A percentile compares a stretch with the other conserved stretches of the same genome.
Evolutionary conservation across 495 filamentous ascomycete species (phyloP).

Genomic region (Xylaria longipes): DNA sequence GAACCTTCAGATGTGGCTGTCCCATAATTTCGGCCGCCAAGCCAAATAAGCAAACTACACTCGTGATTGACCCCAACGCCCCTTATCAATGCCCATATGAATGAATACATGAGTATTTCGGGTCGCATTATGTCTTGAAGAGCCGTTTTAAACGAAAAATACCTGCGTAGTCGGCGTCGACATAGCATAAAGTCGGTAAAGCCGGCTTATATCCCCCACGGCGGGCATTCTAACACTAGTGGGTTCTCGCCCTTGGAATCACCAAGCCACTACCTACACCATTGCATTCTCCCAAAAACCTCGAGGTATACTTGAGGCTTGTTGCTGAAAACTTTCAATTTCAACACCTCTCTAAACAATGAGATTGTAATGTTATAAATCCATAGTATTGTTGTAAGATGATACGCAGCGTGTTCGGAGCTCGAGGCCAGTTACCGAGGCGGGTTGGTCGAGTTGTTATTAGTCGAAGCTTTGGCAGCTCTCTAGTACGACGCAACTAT

Average conservation of each 20-base stretch:
- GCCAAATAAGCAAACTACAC: neutral
- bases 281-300: neutral
- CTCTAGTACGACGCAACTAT: conserved; percentile 38
- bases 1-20: neutral
- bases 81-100: neutral
- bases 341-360: neutral
- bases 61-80: neutral
- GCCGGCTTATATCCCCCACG: conserved; percentile 21
- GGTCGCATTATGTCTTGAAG: neutral
- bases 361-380: neutral
- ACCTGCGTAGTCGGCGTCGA: neutral
- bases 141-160: neutral
- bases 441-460: neutral
- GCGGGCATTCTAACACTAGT: neutral
- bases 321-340: neutral
- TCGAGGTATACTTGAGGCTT: neutral
- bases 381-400: neutral
- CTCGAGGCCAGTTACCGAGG: conserved; percentile 1
- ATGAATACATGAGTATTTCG: neutral
- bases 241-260: neutral
- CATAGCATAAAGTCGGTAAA: conserved; percentile 10
- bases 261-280: neutral
- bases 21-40: conserved; percentile 1
- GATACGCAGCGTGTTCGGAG: neutral
- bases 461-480: conserved; percentile 21